These are phyloP conservation scores for Naumovozyma baii DNA, from an alignment of 805 yeast genomes.

Conservation along the genomic window DNA sequence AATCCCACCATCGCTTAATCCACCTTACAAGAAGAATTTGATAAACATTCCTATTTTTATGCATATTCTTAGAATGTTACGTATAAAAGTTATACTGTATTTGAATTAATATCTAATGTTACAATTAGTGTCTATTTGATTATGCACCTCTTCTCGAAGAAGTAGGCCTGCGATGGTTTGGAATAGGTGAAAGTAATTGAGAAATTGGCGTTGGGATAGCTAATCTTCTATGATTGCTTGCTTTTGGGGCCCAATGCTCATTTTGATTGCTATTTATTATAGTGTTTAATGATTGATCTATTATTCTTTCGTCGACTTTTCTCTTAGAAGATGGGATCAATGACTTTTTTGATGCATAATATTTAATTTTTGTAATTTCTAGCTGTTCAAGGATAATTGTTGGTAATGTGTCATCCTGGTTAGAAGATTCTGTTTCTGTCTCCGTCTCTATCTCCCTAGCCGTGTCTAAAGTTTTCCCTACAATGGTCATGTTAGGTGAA, in stretches of 20 bases:
- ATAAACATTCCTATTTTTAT: too few species aligned
- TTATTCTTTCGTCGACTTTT: background rate
- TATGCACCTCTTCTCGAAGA: background rate
- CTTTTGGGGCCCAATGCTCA: constrained; percentile 8
- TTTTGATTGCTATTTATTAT: background rate
- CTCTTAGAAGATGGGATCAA: constrained; percentile 9
- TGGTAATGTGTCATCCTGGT: background rate
- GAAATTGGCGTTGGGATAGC: constrained; percentile 20
- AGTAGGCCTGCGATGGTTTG: background rate
- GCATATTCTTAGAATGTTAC: too few species aligned
- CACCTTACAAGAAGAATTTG: too few species aligned
- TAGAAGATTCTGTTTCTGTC: background rate
- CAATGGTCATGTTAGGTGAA: background rate
- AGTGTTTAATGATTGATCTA: background rate
- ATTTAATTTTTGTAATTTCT: constrained; percentile 9
- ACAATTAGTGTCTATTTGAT: background rate
- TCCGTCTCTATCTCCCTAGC: too few species aligned
- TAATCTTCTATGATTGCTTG: constrained; percentile 3
- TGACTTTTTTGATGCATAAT: constrained; percentile 7
- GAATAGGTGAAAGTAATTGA: constrained; percentile 6
- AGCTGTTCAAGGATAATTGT: constrained; percentile 4
- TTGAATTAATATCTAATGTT: background rate
- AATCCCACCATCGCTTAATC: too few species aligned
- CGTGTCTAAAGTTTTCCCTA: background rate
- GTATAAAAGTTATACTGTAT: too few species aligned